These are phyloP conservation scores for Mycena vitilis DNA, from an alignment of 768 basidiomycete genomes.

Conservation along the genomic window DNA sequence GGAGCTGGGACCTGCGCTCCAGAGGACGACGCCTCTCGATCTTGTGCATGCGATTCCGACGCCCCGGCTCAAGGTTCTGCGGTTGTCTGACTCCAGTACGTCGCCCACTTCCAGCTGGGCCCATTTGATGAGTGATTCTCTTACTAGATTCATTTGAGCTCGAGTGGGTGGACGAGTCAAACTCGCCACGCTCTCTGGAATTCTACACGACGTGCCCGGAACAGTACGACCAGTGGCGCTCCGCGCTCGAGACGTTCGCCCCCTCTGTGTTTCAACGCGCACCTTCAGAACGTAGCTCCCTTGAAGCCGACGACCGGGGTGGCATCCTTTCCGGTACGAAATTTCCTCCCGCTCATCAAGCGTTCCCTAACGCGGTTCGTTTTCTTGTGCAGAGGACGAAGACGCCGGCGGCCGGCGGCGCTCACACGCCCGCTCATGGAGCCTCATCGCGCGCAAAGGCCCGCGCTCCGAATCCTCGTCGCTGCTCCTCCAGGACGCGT, in stretches of 20 bases:
- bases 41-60: slow-evolving; percentile 48
- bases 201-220: slow-evolving; percentile 31
- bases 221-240: slow-evolving; percentile 44
- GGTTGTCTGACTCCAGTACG: slow-evolving; percentile 46
- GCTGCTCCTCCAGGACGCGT: slow-evolving; percentile 42
- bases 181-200: slow-evolving; percentile 19
- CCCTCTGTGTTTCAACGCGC: slow-evolving; percentile 36
- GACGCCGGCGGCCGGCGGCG: slow-evolving; percentile 38
- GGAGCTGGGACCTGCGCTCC: slow-evolving; percentile 53
- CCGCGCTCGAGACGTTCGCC: slow-evolving; percentile 43
- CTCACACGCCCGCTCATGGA: slow-evolving; percentile 51
- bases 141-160: slow-evolving; percentile 46
- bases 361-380: not conserved
- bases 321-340: slow-evolving; percentile 35
- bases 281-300: slow-evolving; percentile 15
- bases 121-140: not conserved
- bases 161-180: slow-evolving; percentile 43
- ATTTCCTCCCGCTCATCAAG: not conserved
- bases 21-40: slow-evolving; percentile 42
- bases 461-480: slow-evolving; percentile 52
- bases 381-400: slow-evolving; percentile 36
- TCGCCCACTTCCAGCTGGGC: not conserved
- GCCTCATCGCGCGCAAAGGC: slow-evolving; percentile 52
- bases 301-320: slow-evolving; percentile 29
- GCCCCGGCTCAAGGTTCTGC: slow-evolving; percentile 39